These are phyloP conservation scores for Populus tremula DNA, from an alignment of 345 rosid species.

Conservation along the genomic window DNA sequence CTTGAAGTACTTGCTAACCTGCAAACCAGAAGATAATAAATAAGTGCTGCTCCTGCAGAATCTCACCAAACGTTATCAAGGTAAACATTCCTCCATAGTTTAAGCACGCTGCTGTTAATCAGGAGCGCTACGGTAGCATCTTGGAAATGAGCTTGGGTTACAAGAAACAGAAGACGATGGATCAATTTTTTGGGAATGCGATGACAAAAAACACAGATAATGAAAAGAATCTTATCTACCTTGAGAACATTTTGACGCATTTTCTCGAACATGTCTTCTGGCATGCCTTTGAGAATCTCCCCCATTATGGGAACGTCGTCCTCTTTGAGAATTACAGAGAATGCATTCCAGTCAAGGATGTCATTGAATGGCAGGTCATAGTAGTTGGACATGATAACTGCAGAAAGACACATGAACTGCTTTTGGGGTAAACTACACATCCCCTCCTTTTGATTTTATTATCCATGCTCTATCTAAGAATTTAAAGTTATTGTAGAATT, in stretches of 20 bases:
- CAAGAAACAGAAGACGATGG: no score
- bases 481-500: neutral
- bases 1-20: constrained; percentile 39
- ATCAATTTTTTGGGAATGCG: no score
- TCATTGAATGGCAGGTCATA: constrained; percentile 93
- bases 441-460: neutral
- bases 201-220: no score
- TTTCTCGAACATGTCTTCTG: constrained; percentile 86
- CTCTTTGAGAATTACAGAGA: constrained; percentile 69
- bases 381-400: constrained; percentile 83
- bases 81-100: neutral
- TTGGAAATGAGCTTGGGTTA: neutral
- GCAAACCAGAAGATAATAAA: neutral
- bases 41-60: neutral
- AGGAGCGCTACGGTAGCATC: neutral
- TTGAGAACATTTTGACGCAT: constrained; percentile 18
- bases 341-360: constrained; percentile 72
- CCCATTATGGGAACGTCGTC: constrained; percentile 71
- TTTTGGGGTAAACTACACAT: neutral
- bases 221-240: neutral
- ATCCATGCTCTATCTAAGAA: neutral
- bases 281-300: constrained; percentile 67
- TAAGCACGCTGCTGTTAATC: neutral
- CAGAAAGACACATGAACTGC: constrained; percentile 13
- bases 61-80: no score